phyloP scores from a whole-genome alignment of 352 stramenopile genomes.

The Vaucheria bursata region DNA sequence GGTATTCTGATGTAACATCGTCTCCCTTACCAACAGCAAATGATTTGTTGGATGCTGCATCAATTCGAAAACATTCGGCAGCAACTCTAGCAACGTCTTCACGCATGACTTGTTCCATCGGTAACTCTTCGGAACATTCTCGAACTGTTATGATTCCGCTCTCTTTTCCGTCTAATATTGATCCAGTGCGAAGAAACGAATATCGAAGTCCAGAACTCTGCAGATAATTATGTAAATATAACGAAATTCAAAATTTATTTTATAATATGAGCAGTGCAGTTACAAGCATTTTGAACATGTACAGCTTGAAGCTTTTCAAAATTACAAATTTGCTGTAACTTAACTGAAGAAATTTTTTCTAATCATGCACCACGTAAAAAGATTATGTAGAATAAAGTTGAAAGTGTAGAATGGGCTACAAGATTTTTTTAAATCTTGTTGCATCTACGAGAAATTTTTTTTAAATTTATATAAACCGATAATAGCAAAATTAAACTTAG shows the following conservation, averaged over 20 bases:
- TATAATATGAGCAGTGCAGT: no score
- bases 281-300: no score
- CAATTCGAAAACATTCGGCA: slow-evolving; percentile 40
- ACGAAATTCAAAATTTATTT: no score
- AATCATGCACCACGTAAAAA: neutral
- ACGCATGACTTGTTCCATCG: slow-evolving; percentile 32
- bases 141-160: slow-evolving; percentile 21
- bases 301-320: no score
- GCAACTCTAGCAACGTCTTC: slow-evolving; percentile 35
- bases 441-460: no score
- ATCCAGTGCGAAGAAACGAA: slow-evolving; percentile 37
- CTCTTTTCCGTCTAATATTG: slow-evolving; percentile 42
- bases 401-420: no score
- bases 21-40: slow-evolving; percentile 42
- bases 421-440: no score
- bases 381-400: no score
- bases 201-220: slow-evolving; percentile 33
- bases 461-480: no score
- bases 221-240: no score
- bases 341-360: neutral
- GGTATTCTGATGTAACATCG: slow-evolving; percentile 17
- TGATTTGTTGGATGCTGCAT: slow-evolving; percentile 36
- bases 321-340: no score
- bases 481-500: no score
- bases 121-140: slow-evolving; percentile 29